Evolutionary conservation across 148 eudicot genomes (phyloP), one percentile per base, ranked within the genome.

Genomic region (Bassia scoparia): DNA sequence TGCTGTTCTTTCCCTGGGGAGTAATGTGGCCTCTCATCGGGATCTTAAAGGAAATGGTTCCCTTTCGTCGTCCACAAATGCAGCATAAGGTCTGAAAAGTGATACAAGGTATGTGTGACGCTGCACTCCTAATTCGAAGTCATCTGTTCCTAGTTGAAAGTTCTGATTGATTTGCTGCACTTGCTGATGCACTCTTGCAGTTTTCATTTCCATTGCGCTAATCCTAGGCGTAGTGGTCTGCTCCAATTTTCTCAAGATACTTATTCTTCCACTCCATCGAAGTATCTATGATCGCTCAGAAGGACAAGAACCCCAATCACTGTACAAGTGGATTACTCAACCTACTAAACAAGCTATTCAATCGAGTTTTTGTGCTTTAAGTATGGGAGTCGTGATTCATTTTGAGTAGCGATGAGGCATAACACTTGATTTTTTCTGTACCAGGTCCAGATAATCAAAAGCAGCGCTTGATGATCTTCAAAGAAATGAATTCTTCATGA

Each of bases 71-170:
- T 69, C 82, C 90, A 5, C 83, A 82, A 81, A 79, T n/a, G 84
- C 83, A 91, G 97, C 69, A 89, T 89, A 92, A 86, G 89, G 83
- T 83, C 91, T 72, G 80, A 89, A 26, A 85, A 74, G 74, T 95
- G 97, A 59, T 89, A 87, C 82, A 86, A 89, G 92, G 97, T 89
- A 23, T 26, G 35, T 46, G 21, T n/a, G n/a, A n/a, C n/a, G n/a
- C n/a, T n/a, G n/a, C n/a, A n/a, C n/a, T n/a, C n/a, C 62, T 43
- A 3, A 21, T n/a, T 8, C 21, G 0, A 63, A 62, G 23, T 37
- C 46, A 17, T 6, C 4, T 5, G 53, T 16, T 14, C 35, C 62
- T 24, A n/a, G 15, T 64, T 3, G 17, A 5, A 20, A 26, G 33
- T n/a, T 61, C n/a, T n/a, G n/a, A n/a, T n/a, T n/a, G n/a, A n/a